phyloP scores from a whole-genome alignment of 202 grass and related monocot genomes.

The Alloteropsis angusta region DNA sequence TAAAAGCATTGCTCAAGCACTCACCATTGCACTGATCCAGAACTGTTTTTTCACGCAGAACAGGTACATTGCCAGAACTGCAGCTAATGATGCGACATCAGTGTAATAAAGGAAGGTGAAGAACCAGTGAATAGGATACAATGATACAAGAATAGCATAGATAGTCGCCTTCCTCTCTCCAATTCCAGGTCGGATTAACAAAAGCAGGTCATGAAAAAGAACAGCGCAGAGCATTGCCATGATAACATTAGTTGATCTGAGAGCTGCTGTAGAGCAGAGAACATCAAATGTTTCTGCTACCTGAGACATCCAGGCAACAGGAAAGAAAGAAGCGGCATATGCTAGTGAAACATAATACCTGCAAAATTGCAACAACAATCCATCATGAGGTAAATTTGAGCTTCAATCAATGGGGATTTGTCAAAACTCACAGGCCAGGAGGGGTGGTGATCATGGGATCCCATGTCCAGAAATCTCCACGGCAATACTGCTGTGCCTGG shows the following conservation, averaged over 20 bases:
- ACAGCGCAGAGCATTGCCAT: slow-evolving; percentile 58
- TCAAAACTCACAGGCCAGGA: slow-evolving; percentile 72
- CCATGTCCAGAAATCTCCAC: slow-evolving; percentile 53
- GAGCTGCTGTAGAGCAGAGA: slow-evolving; percentile 55
- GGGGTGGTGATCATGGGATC: slow-evolving; percentile 96
- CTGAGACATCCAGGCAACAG: slow-evolving; percentile 44
- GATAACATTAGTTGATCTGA: slow-evolving; percentile 79
- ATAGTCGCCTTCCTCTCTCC: slow-evolving; percentile 51
- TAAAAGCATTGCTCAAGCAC: slow-evolving; percentile 16
- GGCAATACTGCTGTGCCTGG: slow-evolving; percentile 68
- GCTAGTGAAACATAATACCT: slow-evolving; percentile 86
- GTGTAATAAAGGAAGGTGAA: slow-evolving; percentile 97
- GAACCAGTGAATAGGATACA: slow-evolving; percentile 92
- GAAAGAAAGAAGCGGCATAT: slow-evolving; percentile 73
- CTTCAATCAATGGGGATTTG: slow-evolving; percentile 7
- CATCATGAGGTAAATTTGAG: slow-evolving; percentile 22
- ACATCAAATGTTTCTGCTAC: slow-evolving; percentile 30
- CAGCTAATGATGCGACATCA: slow-evolving; percentile 72
- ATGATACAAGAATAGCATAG: slow-evolving; percentile 56
- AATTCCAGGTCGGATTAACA: slow-evolving; percentile 49
- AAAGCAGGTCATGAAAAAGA: slow-evolving; percentile 70
- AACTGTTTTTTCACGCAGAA: slow-evolving; percentile 68
- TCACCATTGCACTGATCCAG: slow-evolving; percentile 77
- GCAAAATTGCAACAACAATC: slow-evolving; percentile 39
- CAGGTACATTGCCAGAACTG: slow-evolving; percentile 86